A percentile compares a stretch with the other conserved stretches of the same genome.
phyloP scores from a whole-genome alignment of 805 yeast species.

The Metschnikowia reukaufii region DNA sequence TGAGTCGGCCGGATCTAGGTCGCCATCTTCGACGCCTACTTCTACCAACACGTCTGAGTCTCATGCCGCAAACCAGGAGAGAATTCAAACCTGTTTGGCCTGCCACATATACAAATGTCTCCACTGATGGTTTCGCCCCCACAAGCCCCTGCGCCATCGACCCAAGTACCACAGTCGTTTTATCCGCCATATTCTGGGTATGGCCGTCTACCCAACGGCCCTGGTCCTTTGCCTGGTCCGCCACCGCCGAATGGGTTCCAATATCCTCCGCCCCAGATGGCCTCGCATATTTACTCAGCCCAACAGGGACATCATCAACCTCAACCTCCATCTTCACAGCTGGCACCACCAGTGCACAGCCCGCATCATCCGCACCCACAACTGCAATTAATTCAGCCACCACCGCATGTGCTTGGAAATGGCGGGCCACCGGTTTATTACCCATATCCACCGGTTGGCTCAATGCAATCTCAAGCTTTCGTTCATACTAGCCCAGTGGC shows the following conservation, averaged over 20 bases:
- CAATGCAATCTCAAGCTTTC: conserved; percentile 3
- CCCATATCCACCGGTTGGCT: conserved; percentile 7
- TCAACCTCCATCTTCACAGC: not conserved
- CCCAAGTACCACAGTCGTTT: conserved; percentile 17
- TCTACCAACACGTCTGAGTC: not conserved
- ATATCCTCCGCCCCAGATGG: conserved; percentile 2
- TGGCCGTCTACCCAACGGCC: conserved; percentile 41
- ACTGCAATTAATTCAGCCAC: conserved; percentile 7
- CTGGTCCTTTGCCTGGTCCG: conserved; percentile 45
- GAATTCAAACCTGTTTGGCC: not conserved
- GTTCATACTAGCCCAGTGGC: conserved; percentile 2
- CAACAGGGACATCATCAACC: conserved; percentile 5
- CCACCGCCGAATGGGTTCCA: conserved; percentile 26
- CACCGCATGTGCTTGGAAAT: conserved; percentile 3
- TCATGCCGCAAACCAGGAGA: conserved; percentile 1
- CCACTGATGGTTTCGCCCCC: conserved; percentile 3
- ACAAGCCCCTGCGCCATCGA: not conserved
- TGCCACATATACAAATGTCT: not conserved
- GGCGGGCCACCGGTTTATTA: conserved; percentile 9
- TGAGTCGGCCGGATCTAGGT: not conserved
- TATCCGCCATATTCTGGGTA: conserved; percentile 37
- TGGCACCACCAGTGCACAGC: conserved; percentile 1
- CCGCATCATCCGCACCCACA: conserved; percentile 6
- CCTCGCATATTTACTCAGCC: not conserved
- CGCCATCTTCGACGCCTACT: conserved; percentile 3